Base-by-base conservation (phyloP, 73 alveolate genomes). In the Uronychia setigera region DNA sequence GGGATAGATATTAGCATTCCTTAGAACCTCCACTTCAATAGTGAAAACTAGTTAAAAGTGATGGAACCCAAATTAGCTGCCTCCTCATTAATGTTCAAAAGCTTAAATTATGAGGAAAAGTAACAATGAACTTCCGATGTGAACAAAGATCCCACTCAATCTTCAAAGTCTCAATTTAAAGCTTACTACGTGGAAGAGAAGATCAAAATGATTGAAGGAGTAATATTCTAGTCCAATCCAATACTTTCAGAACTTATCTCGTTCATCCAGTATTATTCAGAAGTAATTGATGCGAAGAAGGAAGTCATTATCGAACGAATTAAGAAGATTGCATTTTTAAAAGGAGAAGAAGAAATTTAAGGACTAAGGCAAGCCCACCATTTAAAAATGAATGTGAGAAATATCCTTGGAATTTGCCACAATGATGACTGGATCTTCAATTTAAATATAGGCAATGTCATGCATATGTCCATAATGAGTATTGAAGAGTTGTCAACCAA, bases 341-440 rank as follows among this genome's bases (percentile, higher is more conserved):
- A 74, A 34, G 90, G 76, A 25, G 90, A 83, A 11, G 76, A 81
- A 26, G 84, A 83, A 76, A 83, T 83, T 1, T 34, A 83, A 27
- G 60, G 74, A 26, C 0, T 76, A 1, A 60, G 58, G 31, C 75
- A 32, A 27, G 75, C 74, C 32, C 84, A 60, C 34, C 74, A 83
- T 30, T 74, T 83, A 27, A 83, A 83, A 46, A n/a, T 83, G 31
- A 83, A 83, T 83, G 90, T 83, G 34, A 60, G 90, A 33, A 83
- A 83, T 57, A 76, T 83, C 32, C 79, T 83, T 1, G 90, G 90
- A 26, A 75, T 83, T 0, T 74, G 78, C 60, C 90, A 83, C 35
- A 26, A 83, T 34, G 90, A 83, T 83, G 90, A 83, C 79, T 83
- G 90, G 90, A 83, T 83, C 13, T 83, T 83, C 59, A 83, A 83